Base-by-base conservation (phyloP, 179 eudicot species). In the Beta lomatogona region DNA sequence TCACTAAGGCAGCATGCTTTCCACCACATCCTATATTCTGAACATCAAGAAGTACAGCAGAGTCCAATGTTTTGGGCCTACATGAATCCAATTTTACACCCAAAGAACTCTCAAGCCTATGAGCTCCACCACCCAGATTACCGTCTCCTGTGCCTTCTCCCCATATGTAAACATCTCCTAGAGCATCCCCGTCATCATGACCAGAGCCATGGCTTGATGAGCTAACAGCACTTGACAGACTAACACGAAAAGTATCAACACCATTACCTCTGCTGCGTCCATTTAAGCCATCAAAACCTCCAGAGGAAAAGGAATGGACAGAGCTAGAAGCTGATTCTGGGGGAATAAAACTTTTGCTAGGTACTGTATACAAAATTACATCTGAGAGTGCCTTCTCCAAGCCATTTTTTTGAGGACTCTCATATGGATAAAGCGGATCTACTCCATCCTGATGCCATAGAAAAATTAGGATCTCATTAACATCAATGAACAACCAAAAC, bases 331-430 rank as follows among this genome's bases (percentile, higher is more conserved):
- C 88, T 28, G 96, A 87, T 72, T 89, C 91, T 52, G 89, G 85
- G 55, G 94, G 91, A 67, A 89, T 87, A 76, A 88, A 92, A 77
- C 86, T 87, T 86, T 87, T 93, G 46, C 93, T 89, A 75, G 98
- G 98, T 79, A 84, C 86, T 19, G 90, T 86, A 83, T 89, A 93
- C 75, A 91, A 76, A 59, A 90, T 89, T 73, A 87, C 92, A 88
- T 93, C 96, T 80, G 94, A 91, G 66, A 91, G 86, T 82, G 91
- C 82, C 84, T 89, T 93, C 77, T 88, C 94, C 66, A 88, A 64
- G 65, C 91, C 98, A 85, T 82, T 91, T 87, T 89, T 91, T 55
- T 92, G 94, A 77, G 97, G 97, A 77, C 94, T 92, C 79, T 77
- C 98, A 79, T 83, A 87, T 13, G 97, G 91, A 73, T 84, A 90